Conservation (phyloP, 257 asterid species). For the Solanum chiquidenum region DNA sequence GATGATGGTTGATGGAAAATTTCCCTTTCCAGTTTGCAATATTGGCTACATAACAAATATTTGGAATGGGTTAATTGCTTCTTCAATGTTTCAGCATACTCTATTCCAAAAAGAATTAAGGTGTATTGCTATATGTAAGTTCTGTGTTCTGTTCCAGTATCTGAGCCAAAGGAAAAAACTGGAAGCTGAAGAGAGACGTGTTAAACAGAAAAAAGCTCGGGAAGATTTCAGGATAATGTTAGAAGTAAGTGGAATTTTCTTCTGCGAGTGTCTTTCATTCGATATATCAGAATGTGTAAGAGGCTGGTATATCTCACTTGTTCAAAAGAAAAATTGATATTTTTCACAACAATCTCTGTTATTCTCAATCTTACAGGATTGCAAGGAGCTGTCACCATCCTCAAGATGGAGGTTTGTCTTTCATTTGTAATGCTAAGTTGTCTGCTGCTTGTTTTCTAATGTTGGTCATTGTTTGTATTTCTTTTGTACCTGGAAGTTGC, state of each 20-base stretch:
- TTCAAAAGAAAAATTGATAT: neutral
- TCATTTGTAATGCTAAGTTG: neutral
- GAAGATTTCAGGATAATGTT: constrained; percentile 82
- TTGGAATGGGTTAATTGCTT: neutral
- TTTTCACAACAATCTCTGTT: neutral
- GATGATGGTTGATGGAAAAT: neutral
- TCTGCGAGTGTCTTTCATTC: neutral
- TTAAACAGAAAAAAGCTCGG: constrained; percentile 63
- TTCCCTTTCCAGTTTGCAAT: neutral
- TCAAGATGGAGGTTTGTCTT: constrained; percentile 78
- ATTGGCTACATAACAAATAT: neutral
- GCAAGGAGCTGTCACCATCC: constrained; percentile 59
- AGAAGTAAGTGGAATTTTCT: constrained; percentile 39
- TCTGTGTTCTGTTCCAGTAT: constrained; percentile 41
- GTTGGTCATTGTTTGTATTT: neutral
- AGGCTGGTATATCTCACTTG: neutral
- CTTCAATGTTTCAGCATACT: constrained; percentile 4
- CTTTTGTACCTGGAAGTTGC: neutral
- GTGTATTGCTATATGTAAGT: neutral
- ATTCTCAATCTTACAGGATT: constrained; percentile 46
- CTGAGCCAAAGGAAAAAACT: constrained; percentile 67
- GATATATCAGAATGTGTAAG: neutral
- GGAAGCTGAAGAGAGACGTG: constrained; percentile 87
- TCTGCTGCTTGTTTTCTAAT: neutral
- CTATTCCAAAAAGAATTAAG: neutral